Percentiles rank a stretch among this genome's conserved stretches.
phyloP scores from a whole-genome alignment of 305 asterid genomes.

The Solanum hybrid region DNA sequence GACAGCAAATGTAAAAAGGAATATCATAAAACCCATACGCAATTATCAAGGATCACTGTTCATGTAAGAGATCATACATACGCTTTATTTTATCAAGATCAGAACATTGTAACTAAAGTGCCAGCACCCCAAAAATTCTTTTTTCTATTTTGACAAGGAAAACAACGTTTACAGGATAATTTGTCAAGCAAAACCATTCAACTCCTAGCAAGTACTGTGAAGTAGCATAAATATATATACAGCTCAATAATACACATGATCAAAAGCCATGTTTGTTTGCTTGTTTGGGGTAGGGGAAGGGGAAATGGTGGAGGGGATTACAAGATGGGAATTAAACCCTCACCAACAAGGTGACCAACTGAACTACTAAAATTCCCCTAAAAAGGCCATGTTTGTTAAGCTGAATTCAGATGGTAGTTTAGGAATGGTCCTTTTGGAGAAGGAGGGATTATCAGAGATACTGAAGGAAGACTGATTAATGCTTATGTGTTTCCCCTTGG shows the following conservation, averaged over 20 bases:
- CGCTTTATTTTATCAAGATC: background rate
- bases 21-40: background rate
- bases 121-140: background rate
- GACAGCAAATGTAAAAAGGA: background rate
- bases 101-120: background rate
- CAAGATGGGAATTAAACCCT: background rate
- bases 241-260: background rate
- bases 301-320: background rate
- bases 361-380: background rate
- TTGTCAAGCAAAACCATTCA: background rate
- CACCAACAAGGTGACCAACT: background rate
- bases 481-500: background rate
- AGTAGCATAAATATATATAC: background rate
- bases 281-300: background rate
- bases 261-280: background rate
- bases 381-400: background rate
- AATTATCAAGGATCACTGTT: background rate
- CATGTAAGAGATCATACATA: background rate
- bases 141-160: background rate
- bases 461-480: background rate
- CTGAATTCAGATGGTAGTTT: background rate
- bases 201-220: background rate
- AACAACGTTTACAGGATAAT: background rate
- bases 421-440: background rate
- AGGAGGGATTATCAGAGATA: background rate